Percentiles rank a stretch among this genome's conserved stretches.
Evolutionary conservation across 495 filamentous ascomycete species (phyloP).

Genomic region (Trichocladium antarcticum): DNA sequence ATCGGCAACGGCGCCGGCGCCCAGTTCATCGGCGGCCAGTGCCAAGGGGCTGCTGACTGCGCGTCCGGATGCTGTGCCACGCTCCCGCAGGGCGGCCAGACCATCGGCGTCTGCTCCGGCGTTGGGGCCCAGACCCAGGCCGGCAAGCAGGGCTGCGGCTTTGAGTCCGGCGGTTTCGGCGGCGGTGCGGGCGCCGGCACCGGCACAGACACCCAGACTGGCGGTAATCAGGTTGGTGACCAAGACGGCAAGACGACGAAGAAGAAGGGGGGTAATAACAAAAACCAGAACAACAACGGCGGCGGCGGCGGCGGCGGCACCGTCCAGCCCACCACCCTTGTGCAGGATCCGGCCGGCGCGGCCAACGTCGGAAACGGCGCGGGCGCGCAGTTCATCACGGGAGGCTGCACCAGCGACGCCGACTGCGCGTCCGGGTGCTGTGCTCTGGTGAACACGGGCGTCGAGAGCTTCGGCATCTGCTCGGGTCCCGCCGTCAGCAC

Average conservation of each 20-base stretch:
- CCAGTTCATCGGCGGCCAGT: slow-evolving; percentile 38
- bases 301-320: background rate
- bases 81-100: slow-evolving; percentile 17
- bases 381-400: slow-evolving; percentile 22
- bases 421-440: slow-evolving; percentile 24
- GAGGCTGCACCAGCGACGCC: slow-evolving; percentile 16
- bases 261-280: background rate
- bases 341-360: slow-evolving; percentile 16
- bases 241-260: background rate
- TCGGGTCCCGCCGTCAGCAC: slow-evolving; percentile 31
- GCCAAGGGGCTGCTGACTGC: slow-evolving; percentile 33
- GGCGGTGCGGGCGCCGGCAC: background rate
- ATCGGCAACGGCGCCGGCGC: slow-evolving; percentile 28
- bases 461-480: slow-evolving; percentile 24
- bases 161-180: slow-evolving; percentile 4
- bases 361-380: slow-evolving; percentile 18
- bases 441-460: slow-evolving; percentile 20
- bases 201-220: background rate
- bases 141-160: slow-evolving; percentile 28
- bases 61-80: slow-evolving; percentile 31
- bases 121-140: slow-evolving; percentile 19
- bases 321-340: slow-evolving; percentile 12
- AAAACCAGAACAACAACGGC: background rate
- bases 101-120: slow-evolving; percentile 29
- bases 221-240: background rate